phyloP scores from a whole-genome alignment of 768 basidiomycete species.

The Mycena alexandri region DNA sequence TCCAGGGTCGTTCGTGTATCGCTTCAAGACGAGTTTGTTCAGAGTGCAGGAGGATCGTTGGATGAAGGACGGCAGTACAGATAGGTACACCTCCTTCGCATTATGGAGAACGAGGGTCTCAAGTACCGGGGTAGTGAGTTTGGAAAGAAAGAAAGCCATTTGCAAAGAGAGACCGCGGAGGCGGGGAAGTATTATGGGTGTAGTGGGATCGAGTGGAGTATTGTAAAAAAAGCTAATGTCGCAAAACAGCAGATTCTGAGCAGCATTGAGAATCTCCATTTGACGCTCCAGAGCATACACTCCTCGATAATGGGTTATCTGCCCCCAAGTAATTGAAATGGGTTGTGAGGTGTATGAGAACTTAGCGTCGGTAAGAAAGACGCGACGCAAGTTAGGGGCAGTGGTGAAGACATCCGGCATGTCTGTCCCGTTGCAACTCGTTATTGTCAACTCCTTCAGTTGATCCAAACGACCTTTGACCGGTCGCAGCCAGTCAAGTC shows the following conservation, averaged over 20 bases:
- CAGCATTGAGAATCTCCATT: background rate
- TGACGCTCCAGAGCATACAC: background rate
- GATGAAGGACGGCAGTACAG: background rate
- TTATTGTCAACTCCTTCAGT: background rate
- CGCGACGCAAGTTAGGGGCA: background rate
- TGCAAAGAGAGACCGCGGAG: background rate
- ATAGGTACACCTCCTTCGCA: background rate
- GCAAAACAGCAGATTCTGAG: background rate
- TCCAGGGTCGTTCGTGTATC: background rate
- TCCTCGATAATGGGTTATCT: slow-evolving; percentile 8
- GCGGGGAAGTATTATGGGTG: background rate
- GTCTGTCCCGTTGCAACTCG: too few species aligned
- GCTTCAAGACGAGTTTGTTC: background rate
- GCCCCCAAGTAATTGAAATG: background rate
- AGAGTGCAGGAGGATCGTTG: background rate
- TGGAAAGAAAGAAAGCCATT: background rate
- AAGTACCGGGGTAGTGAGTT: background rate
- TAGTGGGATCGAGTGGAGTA: too few species aligned
- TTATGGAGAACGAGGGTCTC: background rate
- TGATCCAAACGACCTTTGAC: background rate
- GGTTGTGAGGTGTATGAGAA: background rate
- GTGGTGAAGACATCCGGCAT: background rate
- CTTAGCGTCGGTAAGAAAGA: background rate
- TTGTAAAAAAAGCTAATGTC: background rate
- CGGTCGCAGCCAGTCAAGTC: background rate